Conservation (phyloP, 768 basidiomycete species). For the Trametes gibbosa region DNA sequence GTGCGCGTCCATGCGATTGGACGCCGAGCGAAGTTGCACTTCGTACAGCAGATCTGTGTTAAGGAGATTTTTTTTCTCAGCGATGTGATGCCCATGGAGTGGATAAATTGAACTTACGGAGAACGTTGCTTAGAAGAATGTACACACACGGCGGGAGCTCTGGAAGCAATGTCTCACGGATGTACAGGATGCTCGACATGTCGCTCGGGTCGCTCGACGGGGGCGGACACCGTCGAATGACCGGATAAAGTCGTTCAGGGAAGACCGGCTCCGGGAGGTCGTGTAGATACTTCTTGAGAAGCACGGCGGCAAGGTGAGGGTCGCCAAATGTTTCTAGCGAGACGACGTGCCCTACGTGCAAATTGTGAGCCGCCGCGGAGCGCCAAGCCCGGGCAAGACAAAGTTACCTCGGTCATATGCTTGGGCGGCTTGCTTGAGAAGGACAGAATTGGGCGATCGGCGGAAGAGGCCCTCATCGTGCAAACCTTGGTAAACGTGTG, state of each 20-base stretch:
- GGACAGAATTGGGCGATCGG: slow-evolving; percentile 68
- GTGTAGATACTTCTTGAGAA: slow-evolving; percentile 82
- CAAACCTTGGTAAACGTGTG: slow-evolving; percentile 38
- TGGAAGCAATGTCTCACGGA: slow-evolving; percentile 66
- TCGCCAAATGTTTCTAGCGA: slow-evolving; percentile 74
- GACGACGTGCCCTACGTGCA: slow-evolving; percentile 63
- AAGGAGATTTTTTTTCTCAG: not conserved
- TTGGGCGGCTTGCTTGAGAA: slow-evolving; percentile 73
- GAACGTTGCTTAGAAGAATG: slow-evolving; percentile 67
- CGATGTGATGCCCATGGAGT: not conserved
- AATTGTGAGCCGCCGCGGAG: slow-evolving; percentile 1
- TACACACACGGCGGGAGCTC: slow-evolving; percentile 68
- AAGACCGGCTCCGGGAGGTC: slow-evolving; percentile 81
- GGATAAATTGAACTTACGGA: slow-evolving; percentile 15
- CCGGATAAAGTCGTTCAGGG: slow-evolving; percentile 62
- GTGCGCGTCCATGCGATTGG: slow-evolving; percentile 79
- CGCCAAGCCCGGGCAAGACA: not conserved
- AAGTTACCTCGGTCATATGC: slow-evolving; percentile 76
- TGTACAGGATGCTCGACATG: slow-evolving; percentile 57
- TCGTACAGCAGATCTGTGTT: slow-evolving; percentile 73
- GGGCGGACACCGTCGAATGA: slow-evolving; percentile 65
- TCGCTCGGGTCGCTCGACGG: slow-evolving; percentile 52
- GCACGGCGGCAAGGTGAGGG: slow-evolving; percentile 77
- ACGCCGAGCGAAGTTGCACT: slow-evolving; percentile 61
- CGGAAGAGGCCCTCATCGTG: slow-evolving; percentile 79